Conservation (phyloP, 768 basidiomycete genomes). For the Obba rivulosa region DNA sequence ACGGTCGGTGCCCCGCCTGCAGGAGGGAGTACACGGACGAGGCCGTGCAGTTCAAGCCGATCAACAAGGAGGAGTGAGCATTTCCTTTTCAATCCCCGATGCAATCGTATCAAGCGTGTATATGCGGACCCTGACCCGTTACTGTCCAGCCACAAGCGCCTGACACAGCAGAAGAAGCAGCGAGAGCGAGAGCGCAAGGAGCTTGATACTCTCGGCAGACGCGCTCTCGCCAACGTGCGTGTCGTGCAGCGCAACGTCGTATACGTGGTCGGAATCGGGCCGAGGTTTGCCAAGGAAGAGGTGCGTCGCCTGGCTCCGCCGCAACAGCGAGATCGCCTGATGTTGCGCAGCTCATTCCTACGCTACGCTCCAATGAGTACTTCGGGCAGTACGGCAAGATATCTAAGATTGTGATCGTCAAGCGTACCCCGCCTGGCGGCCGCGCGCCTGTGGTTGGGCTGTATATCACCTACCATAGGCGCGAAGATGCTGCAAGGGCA, state of each 20-base stretch:
- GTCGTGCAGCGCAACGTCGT: conserved; percentile 97
- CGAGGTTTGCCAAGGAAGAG: conserved; percentile 94
- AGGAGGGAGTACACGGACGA: conserved; percentile 90
- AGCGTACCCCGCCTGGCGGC: conserved; percentile 74
- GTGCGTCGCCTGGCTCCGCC: conserved; percentile 39
- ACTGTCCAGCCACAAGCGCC: conserved; percentile 75
- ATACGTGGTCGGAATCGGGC: conserved; percentile 93
- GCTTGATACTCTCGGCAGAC: conserved; percentile 76
- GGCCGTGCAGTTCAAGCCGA: conserved; percentile 89
- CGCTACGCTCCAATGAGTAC: conserved; percentile 90
- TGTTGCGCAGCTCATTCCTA: conserved; percentile 66
- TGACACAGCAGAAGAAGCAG: conserved; percentile 93
- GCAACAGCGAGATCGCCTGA: conserved; percentile 8
- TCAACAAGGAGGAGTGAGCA: conserved; percentile 60
- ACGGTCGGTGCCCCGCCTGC: conserved; percentile 95
- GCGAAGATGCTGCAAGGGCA: conserved; percentile 91
- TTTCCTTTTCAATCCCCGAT: too few species aligned
- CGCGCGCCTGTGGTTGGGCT: conserved; percentile 80
- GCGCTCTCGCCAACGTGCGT: conserved; percentile 86
- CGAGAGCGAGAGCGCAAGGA: conserved; percentile 95
- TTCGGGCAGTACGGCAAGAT: conserved; percentile 99
- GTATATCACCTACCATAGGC: conserved; percentile 92
- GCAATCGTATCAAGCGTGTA: background rate
- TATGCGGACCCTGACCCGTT: conserved; percentile 1
- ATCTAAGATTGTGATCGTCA: conserved; percentile 88